Conservation (phyloP, 176 grass and related monocot species). For the bread wheat (Triticum aestivum) region DNA sequence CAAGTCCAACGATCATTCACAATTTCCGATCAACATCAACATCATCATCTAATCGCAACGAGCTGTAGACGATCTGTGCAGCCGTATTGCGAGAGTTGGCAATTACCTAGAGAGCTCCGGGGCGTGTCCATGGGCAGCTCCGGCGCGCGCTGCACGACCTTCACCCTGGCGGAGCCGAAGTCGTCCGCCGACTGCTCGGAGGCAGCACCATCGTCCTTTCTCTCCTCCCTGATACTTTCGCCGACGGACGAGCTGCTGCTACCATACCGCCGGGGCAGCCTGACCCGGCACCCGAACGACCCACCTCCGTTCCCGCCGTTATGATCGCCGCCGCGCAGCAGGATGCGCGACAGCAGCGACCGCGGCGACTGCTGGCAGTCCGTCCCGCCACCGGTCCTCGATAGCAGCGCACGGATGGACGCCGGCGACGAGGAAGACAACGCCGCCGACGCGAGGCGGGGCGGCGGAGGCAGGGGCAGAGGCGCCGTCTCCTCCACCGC, state of each 20-base stretch:
- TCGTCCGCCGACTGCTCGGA: constrained; percentile 16
- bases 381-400: background rate
- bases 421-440: background rate
- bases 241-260: background rate
- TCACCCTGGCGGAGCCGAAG: background rate
- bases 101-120: constrained; percentile 43
- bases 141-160: constrained; percentile 39
- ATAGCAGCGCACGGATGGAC: constrained; percentile 32
- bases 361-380: constrained; percentile 53
- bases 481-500: background rate
- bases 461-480: constrained; percentile 42
- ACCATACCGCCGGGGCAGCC: constrained; percentile 36
- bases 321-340: constrained; percentile 32
- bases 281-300: constrained; percentile 51
- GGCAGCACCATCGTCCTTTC: constrained; percentile 12
- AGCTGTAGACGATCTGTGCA: background rate
- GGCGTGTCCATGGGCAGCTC: constrained; percentile 38
- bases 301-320: background rate
- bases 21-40: background rate
- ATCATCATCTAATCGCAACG: background rate
- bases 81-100: background rate
- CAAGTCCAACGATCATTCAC: background rate
- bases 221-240: background rate
- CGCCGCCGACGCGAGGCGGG: constrained; percentile 10
- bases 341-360: constrained; percentile 57